Evolutionary conservation across 192 early-diverging fungal species (phyloP), one percentile per base, ranked within the genome.

Genomic region (Backusella sp.): DNA sequence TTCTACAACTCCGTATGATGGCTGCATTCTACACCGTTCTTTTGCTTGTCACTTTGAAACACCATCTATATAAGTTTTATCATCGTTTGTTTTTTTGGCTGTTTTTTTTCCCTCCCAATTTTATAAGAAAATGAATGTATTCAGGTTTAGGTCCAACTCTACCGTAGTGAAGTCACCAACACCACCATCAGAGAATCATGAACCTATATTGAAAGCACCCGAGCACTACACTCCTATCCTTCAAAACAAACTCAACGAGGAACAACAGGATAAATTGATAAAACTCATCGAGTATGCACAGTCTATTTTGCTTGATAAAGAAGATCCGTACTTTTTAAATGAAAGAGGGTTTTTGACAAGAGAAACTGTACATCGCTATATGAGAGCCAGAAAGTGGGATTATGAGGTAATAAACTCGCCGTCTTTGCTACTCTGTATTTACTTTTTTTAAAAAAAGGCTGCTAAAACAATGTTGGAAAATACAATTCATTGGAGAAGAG

Each of bases 311-410:
- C 70, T 78, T 26, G 32, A 62, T 32, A 56, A 74, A 28, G 72
- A 70, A 6, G 73, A 82, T 35, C 35, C 66, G 0, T 82, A 82
- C 46, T 73, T 76, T 73, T 44, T 35, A 36, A 78, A 72, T 36
- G 77, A 82, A 65, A 75, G 62, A 26, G 70, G 67, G 1, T 82
- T 82, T 28, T 39, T 82, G 34, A 42, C 73, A 15, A 66, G 69
- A n/a, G 62, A 34, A 3, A 78, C 80, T n/a, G 52, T 72, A 7
- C 39, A 78, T 42, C 35, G 81, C 52, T 82, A 82, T 62, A 28
- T 82, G 8, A 70, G 77, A 26, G 74, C 66, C 15, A 53, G 73
- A 59, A 82, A 78, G 62, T 80, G 74, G 74, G 65, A 80, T 35
- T 72, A 66, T 35, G 79, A 80, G 68, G 68, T 68, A 67, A 52